Percentiles rank a stretch among this genome's conserved stretches.
phyloP scores from a whole-genome alignment of 108 stramenopile species.

The Thalassiosira profunda region DNA sequence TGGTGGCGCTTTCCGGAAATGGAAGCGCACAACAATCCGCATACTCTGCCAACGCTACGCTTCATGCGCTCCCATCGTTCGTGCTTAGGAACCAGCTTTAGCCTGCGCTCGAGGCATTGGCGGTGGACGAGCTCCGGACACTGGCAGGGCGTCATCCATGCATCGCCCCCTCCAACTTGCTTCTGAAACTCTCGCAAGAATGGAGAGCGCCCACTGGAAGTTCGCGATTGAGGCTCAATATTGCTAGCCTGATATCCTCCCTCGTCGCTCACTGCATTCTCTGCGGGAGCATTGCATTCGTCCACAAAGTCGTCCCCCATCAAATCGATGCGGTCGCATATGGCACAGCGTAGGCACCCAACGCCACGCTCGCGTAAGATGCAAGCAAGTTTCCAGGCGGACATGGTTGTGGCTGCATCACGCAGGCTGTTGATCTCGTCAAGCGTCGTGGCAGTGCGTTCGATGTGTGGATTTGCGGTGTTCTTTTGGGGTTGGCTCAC shows the following conservation, averaged over 20 bases:
- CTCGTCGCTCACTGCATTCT: not conserved
- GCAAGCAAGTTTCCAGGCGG: constrained; percentile 42
- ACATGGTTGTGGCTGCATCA: constrained; percentile 35
- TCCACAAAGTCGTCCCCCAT: constrained; percentile 27
- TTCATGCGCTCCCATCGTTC: constrained; percentile 22
- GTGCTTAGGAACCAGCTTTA: constrained; percentile 19
- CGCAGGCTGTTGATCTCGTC: constrained; percentile 33
- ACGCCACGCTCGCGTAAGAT: constrained; percentile 32
- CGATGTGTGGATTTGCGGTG: not conserved
- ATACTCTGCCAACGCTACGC: not conserved
- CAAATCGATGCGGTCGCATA: constrained; percentile 41
- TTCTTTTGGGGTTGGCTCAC: not conserved
- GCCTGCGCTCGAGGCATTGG: constrained; percentile 22
- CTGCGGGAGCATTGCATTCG: not conserved
- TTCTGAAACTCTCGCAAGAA: constrained; percentile 29
- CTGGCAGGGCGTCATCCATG: constrained; percentile 31
- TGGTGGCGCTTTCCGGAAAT: not conserved
- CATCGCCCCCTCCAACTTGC: constrained; percentile 5
- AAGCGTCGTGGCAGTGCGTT: not conserved
- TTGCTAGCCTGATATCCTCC: not conserved
- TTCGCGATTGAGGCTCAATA: no score
- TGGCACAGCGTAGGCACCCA: constrained; percentile 33
- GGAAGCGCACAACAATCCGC: not conserved
- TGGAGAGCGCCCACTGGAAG: constrained; percentile 4
- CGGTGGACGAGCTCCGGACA: constrained; percentile 36